A percentile compares a stretch with the other conserved stretches of the same genome.
Evolutionary conservation across 306 rosid genomes (phyloP).

Genomic region (Sicyos edulis): DNA sequence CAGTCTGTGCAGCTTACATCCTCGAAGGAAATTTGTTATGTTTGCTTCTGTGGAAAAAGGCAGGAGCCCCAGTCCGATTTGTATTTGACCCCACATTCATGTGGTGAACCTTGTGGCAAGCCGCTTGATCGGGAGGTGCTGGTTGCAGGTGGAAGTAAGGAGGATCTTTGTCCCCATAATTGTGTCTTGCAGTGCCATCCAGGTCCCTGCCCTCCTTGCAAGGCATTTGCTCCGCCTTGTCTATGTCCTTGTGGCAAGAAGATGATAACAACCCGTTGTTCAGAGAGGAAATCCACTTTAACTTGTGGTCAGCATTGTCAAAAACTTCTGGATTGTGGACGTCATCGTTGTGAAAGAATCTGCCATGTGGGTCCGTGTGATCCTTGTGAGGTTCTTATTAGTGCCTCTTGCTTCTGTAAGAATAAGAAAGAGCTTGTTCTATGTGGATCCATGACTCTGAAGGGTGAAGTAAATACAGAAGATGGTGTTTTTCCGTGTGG

Average conservation of each 20-base stretch:
- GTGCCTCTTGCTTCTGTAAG: conserved; percentile 79
- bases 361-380: conserved; percentile 89
- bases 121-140: conserved; percentile 56
- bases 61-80: conserved; percentile 85
- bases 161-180: conserved; percentile 73
- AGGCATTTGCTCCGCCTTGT: conserved; percentile 75
- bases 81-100: conserved; percentile 88
- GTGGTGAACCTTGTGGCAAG: conserved; percentile 91
- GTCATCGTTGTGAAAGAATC: conserved; percentile 53
- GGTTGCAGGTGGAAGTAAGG: conserved; percentile 43
- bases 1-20: conserved; percentile 71
- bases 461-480: conserved; percentile 57
- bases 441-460: conserved; percentile 71
- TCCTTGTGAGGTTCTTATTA: conserved; percentile 53
- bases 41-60: conserved; percentile 84
- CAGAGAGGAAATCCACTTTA: conserved; percentile 64
- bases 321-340: conserved; percentile 68
- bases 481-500: conserved; percentile 70
- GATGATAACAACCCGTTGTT: conserved; percentile 68
- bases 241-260: conserved; percentile 89
- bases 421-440: conserved; percentile 45
- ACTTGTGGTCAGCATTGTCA: conserved; percentile 80
- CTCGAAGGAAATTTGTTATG: conserved; percentile 68
- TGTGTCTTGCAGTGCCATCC: conserved; percentile 99
- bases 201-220: conserved; percentile 95